A percentile compares a stretch with the other conserved stretches of the same genome.
These are phyloP conservation scores for Secale cereale DNA, from an alignment of 176 grass and related monocot genomes.

Conservation along the genomic window DNA sequence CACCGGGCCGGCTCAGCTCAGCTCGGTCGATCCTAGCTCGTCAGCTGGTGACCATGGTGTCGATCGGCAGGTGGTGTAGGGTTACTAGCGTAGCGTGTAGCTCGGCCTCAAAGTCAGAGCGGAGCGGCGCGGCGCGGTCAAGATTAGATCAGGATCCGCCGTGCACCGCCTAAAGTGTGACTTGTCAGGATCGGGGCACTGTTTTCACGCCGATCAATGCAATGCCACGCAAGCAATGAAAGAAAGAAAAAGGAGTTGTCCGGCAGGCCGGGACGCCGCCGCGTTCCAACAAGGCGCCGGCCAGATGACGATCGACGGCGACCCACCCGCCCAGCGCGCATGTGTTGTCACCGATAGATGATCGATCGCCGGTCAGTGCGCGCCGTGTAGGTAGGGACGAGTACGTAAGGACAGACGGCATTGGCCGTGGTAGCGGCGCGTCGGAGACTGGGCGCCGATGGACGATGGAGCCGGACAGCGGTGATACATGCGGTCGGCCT, in stretches of 20 bases:
- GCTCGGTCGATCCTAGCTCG: not conserved
- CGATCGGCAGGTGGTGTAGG: not conserved
- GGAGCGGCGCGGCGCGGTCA: not conserved
- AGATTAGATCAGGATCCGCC: not conserved
- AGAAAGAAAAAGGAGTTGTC: not conserved
- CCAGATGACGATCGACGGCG: slow-evolving; percentile 9
- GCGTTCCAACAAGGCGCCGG: not conserved
- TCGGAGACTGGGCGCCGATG: slow-evolving; percentile 39
- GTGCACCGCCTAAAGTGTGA: not conserved
- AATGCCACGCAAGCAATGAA: not conserved
- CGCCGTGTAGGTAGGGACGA: not conserved
- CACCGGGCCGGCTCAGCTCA: not conserved
- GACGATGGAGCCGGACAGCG: not conserved
- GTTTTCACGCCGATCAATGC: not conserved
- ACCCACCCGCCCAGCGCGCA: not conserved
- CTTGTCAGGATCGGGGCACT: not conserved
- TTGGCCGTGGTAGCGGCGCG: not conserved
- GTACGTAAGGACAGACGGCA: not conserved
- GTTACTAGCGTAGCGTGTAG: not conserved
- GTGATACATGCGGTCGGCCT: slow-evolving; percentile 16
- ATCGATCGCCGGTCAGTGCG: not conserved
- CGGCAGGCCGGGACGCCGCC: not conserved
- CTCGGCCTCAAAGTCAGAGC: not conserved
- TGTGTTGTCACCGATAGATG: no score
- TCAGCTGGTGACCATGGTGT: not conserved